Percentiles rank a stretch among this genome's conserved stretches.
These are phyloP conservation scores for Wickerhamomyces sp. DNA, from an alignment of 1,139 yeast species.

Conservation along the genomic window DNA sequence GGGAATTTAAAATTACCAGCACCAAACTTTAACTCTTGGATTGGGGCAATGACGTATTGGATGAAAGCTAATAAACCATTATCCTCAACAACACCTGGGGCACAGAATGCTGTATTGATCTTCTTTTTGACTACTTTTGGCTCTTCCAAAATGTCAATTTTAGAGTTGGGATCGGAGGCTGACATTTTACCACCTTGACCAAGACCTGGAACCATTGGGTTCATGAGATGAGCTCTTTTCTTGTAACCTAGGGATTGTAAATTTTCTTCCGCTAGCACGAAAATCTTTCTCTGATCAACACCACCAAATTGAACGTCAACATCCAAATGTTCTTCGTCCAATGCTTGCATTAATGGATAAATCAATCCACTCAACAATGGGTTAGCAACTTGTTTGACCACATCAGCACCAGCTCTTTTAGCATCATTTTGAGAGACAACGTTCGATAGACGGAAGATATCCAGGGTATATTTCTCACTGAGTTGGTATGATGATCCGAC, in stretches of 20 bases:
- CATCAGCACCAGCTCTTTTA: conserved; percentile 99
- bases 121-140: conserved; percentile 87
- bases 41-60: conserved; percentile 80
- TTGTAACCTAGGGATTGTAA: conserved; percentile 84
- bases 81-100: conserved; percentile 88
- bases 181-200: conserved; percentile 98
- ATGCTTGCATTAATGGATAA: conserved; percentile 97
- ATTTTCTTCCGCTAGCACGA: conserved; percentile 94
- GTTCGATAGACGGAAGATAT: conserved; percentile 79
- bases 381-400: conserved; percentile 93
- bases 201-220: conserved; percentile 97
- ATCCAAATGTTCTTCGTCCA: conserved; percentile 86
- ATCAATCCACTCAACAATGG: conserved; percentile 91
- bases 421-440: conserved; percentile 91
- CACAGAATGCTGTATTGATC: conserved; percentile 88
- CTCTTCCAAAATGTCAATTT: conserved; percentile 87
- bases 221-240: conserved; percentile 98
- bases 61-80: conserved; percentile 87
- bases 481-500: conserved; percentile 88
- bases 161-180: conserved; percentile 97
- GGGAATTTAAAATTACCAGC: conserved; percentile 55
- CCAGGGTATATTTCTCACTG: conserved; percentile 75
- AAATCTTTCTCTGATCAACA: conserved; percentile 97
- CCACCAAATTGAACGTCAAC: conserved; percentile 98
- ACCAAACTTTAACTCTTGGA: conserved; percentile 65